These are phyloP conservation scores for Entomortierella beljakovae DNA, from an alignment of 192 early-diverging fungal genomes.

Conservation along the genomic window DNA sequence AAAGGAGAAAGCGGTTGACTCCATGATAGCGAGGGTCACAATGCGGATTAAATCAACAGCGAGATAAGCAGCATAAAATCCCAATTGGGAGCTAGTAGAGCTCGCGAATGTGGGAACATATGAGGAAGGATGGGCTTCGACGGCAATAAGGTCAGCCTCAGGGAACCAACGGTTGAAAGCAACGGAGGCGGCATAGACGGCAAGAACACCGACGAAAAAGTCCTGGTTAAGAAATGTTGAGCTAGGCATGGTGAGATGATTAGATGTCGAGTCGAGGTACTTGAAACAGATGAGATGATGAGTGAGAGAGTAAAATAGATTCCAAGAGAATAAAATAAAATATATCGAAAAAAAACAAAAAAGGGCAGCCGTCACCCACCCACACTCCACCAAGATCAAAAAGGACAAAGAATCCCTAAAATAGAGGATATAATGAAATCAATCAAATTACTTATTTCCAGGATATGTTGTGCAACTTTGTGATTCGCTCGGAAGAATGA, in stretches of 20 bases:
- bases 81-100: conserved; percentile 12
- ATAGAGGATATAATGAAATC: too few relatives aligned
- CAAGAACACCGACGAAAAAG: conserved; percentile 34
- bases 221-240: conserved; percentile 44
- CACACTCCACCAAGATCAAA: too few relatives aligned
- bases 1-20: conserved; percentile 45
- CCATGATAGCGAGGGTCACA: conserved; percentile 24
- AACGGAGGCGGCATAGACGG: conserved; percentile 28
- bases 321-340: background rate
- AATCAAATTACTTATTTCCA: too few relatives aligned
- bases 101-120: conserved; percentile 32
- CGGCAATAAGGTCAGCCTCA: conserved; percentile 32
- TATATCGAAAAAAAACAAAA: background rate
- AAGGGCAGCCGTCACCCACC: too few relatives aligned
- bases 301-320: conserved; percentile 10
- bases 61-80: conserved; percentile 22
- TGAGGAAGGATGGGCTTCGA: conserved; percentile 33
- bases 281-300: background rate
- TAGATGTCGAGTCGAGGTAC: background rate
- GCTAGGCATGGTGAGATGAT: conserved; percentile 36
- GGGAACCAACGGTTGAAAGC: conserved; percentile 50
- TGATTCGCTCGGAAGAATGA: too few relatives aligned
- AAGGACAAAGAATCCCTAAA: too few relatives aligned
- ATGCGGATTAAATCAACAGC: conserved; percentile 37
- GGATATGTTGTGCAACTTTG: too few relatives aligned